Conservation (phyloP, 2,329 filamentous ascomycete genomes). For the Clonostachys rosea region DNA sequence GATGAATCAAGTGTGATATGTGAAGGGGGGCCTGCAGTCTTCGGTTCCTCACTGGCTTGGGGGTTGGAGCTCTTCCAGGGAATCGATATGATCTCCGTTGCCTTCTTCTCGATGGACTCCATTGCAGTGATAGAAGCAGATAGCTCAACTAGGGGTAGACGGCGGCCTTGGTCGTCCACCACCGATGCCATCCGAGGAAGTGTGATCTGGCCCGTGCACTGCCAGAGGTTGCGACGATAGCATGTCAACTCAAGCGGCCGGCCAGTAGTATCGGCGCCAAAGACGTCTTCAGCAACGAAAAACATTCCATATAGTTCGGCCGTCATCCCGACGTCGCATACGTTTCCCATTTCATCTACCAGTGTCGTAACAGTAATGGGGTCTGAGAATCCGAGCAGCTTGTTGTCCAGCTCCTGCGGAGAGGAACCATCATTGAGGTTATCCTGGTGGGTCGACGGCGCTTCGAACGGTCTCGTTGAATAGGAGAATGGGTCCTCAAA, state of each 20-base stretch:
- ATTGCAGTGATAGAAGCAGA: conserved; percentile 79
- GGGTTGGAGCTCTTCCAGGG: conserved; percentile 83
- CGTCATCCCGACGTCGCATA: conserved; percentile 60
- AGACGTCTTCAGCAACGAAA: conserved; percentile 79
- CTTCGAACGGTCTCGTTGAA: conserved; percentile 42
- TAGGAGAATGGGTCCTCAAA: conserved; percentile 62
- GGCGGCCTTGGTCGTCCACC: conserved; percentile 69
- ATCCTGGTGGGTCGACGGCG: conserved; percentile 31
- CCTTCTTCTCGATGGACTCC: conserved; percentile 88
- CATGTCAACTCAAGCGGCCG: conserved; percentile 81
- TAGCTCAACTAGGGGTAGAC: conserved; percentile 71
- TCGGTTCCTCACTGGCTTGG: conserved; percentile 43
- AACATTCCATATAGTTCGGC: conserved; percentile 86
- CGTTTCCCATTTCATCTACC: conserved; percentile 60
- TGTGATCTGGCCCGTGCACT: conserved; percentile 84
- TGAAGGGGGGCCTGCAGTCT: conserved; percentile 44
- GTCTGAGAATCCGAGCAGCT: conserved; percentile 70
- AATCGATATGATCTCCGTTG: conserved; percentile 92
- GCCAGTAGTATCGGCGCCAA: conserved; percentile 51
- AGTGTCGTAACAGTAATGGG: conserved; percentile 56
- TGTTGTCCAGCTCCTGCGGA: conserved; percentile 57
- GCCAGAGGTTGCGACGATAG: conserved; percentile 91
- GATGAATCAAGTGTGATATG: conserved; percentile 49
- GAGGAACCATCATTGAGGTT: conserved; percentile 40
- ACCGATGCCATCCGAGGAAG: conserved; percentile 69